phyloP scores from a whole-genome alignment of 495 filamentous ascomycete genomes.

The Neurospora sp. region DNA sequence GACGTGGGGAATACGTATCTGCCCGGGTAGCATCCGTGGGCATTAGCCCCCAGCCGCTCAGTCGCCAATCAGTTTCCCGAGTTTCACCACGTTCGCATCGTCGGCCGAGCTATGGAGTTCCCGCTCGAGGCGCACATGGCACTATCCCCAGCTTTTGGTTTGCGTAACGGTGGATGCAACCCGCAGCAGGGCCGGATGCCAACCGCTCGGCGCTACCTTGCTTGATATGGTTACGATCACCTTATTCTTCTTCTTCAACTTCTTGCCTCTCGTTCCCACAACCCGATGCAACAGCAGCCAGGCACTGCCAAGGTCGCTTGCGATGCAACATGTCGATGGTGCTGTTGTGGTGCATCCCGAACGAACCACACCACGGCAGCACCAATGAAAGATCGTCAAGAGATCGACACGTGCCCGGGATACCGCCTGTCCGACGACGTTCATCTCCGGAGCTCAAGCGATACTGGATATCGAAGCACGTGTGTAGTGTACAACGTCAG shows the following conservation, averaged over 20 bases:
- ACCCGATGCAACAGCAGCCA: neutral
- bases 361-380: neutral
- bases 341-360: neutral
- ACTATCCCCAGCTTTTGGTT: neutral
- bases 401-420: neutral
- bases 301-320: neutral
- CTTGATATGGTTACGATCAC: neutral
- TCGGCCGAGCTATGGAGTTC: neutral
- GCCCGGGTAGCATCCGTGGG: neutral
- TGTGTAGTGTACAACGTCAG: neutral
- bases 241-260: neutral
- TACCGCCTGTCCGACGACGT: neutral
- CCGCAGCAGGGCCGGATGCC: neutral
- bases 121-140: neutral
- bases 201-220: neutral
- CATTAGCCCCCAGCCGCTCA: neutral
- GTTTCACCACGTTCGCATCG: neutral
- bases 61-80: slow-evolving; percentile 1
- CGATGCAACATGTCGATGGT: neutral
- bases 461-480: neutral
- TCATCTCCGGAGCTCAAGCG: neutral
- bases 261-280: neutral
- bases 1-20: neutral
- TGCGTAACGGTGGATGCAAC: neutral
- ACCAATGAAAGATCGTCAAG: neutral